A percentile compares a stretch with the other conserved stretches of the same genome.
phyloP scores from a whole-genome alignment of 495 filamentous ascomycete species.

The Schizothecium vesticola region DNA sequence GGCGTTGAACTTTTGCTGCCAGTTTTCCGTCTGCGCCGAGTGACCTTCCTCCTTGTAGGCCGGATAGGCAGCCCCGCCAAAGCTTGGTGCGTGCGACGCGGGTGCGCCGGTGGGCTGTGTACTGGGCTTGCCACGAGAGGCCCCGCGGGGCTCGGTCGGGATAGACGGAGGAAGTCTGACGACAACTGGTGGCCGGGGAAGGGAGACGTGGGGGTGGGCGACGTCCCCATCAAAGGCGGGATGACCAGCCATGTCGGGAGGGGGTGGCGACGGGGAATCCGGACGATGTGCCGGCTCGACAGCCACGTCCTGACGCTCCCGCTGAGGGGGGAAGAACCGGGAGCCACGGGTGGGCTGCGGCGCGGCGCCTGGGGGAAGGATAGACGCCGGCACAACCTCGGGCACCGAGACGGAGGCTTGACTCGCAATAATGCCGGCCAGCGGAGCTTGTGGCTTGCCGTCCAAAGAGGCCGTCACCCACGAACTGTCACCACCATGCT shows the following conservation, averaged over 20 bases:
- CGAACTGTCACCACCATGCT: constrained; percentile 22
- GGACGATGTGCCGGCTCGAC: constrained; percentile 23
- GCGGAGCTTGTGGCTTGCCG: constrained; percentile 15
- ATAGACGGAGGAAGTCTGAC: constrained; percentile 63
- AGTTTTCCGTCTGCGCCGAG: constrained; percentile 30
- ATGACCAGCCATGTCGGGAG: constrained; percentile 64
- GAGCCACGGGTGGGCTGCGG: constrained; percentile 20
- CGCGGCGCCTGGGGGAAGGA: constrained; percentile 11
- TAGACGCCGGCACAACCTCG: constrained; percentile 15
- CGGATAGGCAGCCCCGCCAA: constrained; percentile 22
- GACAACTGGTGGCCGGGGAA: constrained; percentile 62
- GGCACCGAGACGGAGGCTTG: constrained; percentile 8
- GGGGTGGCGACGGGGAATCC: constrained; percentile 62
- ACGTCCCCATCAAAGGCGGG: constrained; percentile 65
- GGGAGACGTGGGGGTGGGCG: constrained; percentile 59
- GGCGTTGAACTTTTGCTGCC: constrained; percentile 71
- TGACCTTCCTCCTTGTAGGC: constrained; percentile 18
- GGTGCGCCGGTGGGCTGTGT: constrained; percentile 2
- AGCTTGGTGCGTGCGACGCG: constrained; percentile 17
- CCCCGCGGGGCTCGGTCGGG: constrained; percentile 19
- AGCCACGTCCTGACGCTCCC: constrained; percentile 28
- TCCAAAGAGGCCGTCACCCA: constrained; percentile 19
- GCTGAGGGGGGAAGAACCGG: constrained; percentile 63
- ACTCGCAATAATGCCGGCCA: constrained; percentile 13
- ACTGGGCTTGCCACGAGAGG: constrained; percentile 12